phyloP scores from a whole-genome alignment of 371 early-diverging fungal species.

The Mucor sp. region DNA sequence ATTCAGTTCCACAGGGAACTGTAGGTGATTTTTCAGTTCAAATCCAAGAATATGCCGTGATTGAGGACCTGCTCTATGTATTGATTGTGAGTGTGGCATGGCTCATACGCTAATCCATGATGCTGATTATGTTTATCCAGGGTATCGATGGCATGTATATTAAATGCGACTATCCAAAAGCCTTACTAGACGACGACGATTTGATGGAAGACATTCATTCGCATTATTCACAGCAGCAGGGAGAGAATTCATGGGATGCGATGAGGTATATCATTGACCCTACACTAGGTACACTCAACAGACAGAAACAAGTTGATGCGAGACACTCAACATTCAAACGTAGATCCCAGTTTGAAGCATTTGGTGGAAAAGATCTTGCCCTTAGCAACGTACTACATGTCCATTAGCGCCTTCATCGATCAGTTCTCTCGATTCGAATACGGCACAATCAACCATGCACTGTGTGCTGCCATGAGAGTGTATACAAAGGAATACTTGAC shows the following conservation, averaged over 20 bases:
- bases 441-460: constrained; percentile 90
- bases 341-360: constrained; percentile 79
- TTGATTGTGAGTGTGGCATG: constrained; percentile 61
- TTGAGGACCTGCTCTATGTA: constrained; percentile 89
- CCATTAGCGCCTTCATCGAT: constrained; percentile 74
- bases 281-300: constrained; percentile 42
- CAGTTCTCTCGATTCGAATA: constrained; percentile 75
- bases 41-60: constrained; percentile 80
- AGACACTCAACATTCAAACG: neutral
- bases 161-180: constrained; percentile 36
- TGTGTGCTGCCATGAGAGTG: constrained; percentile 76
- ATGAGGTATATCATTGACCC: constrained; percentile 49
- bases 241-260: constrained; percentile 30
- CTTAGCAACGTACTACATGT: constrained; percentile 71
- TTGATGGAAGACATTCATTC: constrained; percentile 25
- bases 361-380: constrained; percentile 78
- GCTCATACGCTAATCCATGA: neutral
- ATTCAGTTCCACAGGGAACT: constrained; percentile 6
- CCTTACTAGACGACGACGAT: constrained; percentile 25
- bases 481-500: constrained; percentile 83
- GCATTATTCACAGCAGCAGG: constrained; percentile 15
- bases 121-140: constrained; percentile 36
- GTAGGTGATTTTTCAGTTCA: constrained; percentile 32
- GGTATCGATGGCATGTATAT: constrained; percentile 87
- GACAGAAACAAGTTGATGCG: neutral